Evolutionary conservation across 768 basidiomycete genomes (phyloP), one percentile per base, ranked within the genome.

Genomic region (Rhizopogon vulgaris): DNA sequence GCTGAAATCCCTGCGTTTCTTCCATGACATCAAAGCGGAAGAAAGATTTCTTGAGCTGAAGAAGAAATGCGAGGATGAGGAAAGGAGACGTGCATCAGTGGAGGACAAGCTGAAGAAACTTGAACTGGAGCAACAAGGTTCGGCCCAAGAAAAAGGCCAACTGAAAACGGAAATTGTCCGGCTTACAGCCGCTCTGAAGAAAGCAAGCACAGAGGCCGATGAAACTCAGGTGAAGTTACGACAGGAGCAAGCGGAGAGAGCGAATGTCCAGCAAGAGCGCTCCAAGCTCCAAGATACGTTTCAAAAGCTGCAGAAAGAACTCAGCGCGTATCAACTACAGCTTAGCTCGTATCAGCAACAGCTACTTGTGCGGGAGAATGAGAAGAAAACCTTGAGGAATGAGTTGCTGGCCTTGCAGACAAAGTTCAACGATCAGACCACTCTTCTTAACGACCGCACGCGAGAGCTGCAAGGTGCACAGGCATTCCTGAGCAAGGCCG

Each of bases 401-500:
- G 68, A 69, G 48, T 55, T 66, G 27, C 60, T 60, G 6, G 64
- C 62, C 15, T 22, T 59, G 9, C 61, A 56, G 41, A 56, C 59
- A 0, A 61, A 62, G 40, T 66, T 59, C 17, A 54, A 60, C 51
- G 66, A 68, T 8, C 60, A 66, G 54, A 53, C 66, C 25, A 46
- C 63, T 0, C 66, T 68, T 55, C 66, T 68, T 50, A 64, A 69
- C 14, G 57, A 68, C 0, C 66, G 67, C 11, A 73, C 66, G 5
- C 62, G 62, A 6, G 77, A 79, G 54, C 55, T 78, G 6, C 69
- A 69, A n/a, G 69, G 65, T 0, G 71, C 72, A 0, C 74, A 76
- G 47, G 60, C 66, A 8, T 79, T 74, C 58, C 60, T 78, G 60
- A 71, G 70, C 1, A 76, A 70, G 36, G 64, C 70, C 15, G 78